A percentile compares a stretch with the other conserved stretches of the same genome.
phyloP scores from a whole-genome alignment of 306 rosid genomes.

The Canavalia gladiata region DNA sequence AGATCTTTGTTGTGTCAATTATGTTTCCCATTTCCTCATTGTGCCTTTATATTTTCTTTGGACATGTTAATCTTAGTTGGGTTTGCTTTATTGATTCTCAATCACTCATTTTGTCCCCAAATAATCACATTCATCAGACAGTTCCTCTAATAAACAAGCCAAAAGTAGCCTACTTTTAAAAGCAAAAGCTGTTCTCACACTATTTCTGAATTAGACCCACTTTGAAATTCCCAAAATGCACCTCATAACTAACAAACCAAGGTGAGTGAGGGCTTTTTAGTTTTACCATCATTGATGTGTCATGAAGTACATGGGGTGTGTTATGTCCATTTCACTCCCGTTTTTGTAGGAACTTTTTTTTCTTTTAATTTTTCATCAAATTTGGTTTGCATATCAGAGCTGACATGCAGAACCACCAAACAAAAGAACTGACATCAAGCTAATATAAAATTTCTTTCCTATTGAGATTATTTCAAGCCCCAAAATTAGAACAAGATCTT shows the following conservation, averaged over 20 bases:
- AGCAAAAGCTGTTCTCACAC: constrained; percentile 63
- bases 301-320: constrained; percentile 43
- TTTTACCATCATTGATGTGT: constrained; percentile 46
- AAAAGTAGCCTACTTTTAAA: constrained; percentile 72
- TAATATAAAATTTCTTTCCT: constrained; percentile 14
- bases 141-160: constrained; percentile 58
- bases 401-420: constrained; percentile 35
- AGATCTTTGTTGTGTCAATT: constrained; percentile 64
- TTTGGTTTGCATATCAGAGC: constrained; percentile 5
- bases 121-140: constrained; percentile 58
- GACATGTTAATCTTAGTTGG: constrained; percentile 48
- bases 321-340: constrained; percentile 51
- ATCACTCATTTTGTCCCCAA: constrained; percentile 63
- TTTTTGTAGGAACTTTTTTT: constrained; percentile 17
- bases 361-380: constrained; percentile 14
- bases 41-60: constrained; percentile 32
- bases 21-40: constrained; percentile 45
- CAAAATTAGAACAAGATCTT: constrained; percentile 21
- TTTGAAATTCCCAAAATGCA: constrained; percentile 30
- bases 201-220: constrained; percentile 34
- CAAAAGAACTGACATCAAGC: neutral
- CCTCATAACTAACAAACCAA: constrained; percentile 36
- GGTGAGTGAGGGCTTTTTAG: constrained; percentile 35
- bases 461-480: constrained; percentile 4
- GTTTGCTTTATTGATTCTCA: constrained; percentile 70